A percentile compares a stretch with the other conserved stretches of the same genome.
Conservation (phyloP, 192 early-diverging fungal species). For the Umbelopsis sp. region DNA sequence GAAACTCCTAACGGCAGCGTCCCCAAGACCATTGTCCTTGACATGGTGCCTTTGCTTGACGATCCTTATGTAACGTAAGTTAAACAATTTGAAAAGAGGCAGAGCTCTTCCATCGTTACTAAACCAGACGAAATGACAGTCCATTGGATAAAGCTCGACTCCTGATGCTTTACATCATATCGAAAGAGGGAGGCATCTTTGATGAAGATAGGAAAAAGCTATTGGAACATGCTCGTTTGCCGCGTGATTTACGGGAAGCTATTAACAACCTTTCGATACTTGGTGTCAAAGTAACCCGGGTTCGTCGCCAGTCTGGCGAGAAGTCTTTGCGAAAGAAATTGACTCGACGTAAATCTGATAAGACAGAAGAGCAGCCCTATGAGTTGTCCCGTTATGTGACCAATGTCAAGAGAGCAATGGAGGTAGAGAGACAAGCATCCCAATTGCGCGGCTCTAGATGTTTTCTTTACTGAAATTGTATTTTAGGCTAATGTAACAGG, state of each 20-base stretch:
- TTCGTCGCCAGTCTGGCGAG: constrained; percentile 49
- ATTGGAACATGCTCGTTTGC: constrained; percentile 69
- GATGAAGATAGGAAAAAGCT: constrained; percentile 76
- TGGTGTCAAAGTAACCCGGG: constrained; percentile 61
- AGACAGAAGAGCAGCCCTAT: constrained; percentile 62
- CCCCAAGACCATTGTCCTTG: constrained; percentile 71
- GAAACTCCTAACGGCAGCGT: constrained; percentile 70
- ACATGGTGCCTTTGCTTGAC: constrained; percentile 83
- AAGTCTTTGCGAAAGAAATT: constrained; percentile 52
- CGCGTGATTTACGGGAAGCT: constrained; percentile 70
- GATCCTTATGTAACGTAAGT: constrained; percentile 59
- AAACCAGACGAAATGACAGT: background rate
- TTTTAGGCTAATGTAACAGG: constrained; percentile 52
- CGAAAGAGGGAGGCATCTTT: constrained; percentile 70
- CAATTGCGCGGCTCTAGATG: background rate
- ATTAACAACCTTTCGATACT: constrained; percentile 73
- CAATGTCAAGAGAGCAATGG: constrained; percentile 63
- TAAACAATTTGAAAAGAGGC: too few species aligned
- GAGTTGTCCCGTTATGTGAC: constrained; percentile 81
- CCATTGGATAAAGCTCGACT: constrained; percentile 73
- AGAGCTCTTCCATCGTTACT: background rate
- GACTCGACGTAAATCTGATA: constrained; percentile 49
- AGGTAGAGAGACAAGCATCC: constrained; percentile 22
- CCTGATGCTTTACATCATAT: constrained; percentile 82
- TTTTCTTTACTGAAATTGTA: background rate